A percentile compares a stretch with the other conserved stretches of the same genome.
Conservation (phyloP, 306 rosid genomes). For the Aeschynomene evenia region DNA sequence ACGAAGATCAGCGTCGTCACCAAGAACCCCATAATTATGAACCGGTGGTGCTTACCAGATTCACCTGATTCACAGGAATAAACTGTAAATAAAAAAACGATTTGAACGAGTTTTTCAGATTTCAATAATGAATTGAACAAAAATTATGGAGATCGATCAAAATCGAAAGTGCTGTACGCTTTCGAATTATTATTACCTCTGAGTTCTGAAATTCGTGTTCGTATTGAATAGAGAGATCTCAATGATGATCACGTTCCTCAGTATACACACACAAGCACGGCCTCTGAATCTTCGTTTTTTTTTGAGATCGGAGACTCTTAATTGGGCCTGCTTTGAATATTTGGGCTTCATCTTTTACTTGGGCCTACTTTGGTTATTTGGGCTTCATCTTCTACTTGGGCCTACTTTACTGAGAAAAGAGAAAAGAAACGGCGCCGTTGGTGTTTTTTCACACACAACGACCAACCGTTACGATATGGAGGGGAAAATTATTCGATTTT, state of each 20-base stretch:
- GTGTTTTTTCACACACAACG: not conserved
- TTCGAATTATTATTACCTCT: not conserved
- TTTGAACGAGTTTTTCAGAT: too few relatives aligned
- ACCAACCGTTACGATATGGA: not conserved
- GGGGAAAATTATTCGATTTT: not conserved
- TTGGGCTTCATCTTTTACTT: too few relatives aligned
- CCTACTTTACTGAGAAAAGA: not conserved
- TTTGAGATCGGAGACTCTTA: too few relatives aligned
- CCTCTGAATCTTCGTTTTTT: not conserved
- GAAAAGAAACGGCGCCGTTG: too few relatives aligned
- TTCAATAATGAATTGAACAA: not conserved
- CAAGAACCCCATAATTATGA: constrained; percentile 55
- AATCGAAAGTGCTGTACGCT: not conserved
- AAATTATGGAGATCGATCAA: not conserved
- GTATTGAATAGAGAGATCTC: not conserved
- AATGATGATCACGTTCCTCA: not conserved
- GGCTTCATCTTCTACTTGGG: not conserved
- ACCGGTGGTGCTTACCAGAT: not conserved
- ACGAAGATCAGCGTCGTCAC: constrained; percentile 60
- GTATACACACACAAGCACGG: not conserved
- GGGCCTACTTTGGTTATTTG: not conserved
- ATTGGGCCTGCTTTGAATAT: too few relatives aligned
- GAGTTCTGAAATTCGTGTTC: not conserved
- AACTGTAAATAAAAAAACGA: too few relatives aligned
- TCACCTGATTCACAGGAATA: too few relatives aligned